Percentiles rank a stretch among this genome's conserved stretches.
Evolutionary conservation across 306 rosid species (phyloP).

Genomic region (Quercus variabilis): DNA sequence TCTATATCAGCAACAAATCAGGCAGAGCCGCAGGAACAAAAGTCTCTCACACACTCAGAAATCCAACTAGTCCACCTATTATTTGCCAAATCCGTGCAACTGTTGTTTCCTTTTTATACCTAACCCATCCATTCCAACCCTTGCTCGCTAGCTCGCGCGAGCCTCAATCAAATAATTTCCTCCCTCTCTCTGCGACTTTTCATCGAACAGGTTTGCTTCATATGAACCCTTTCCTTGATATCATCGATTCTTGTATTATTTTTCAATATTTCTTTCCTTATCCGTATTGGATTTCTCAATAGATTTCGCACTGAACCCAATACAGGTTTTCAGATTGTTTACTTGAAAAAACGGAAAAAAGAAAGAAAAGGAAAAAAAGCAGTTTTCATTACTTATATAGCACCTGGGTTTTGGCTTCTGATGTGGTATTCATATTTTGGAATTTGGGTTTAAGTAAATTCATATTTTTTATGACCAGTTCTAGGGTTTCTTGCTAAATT

Average conservation of each 20-base stretch:
- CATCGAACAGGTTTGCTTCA: conserved; percentile 32
- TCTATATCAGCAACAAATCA: conserved; percentile 8
- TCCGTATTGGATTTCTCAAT: background rate
- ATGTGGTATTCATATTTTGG: background rate
- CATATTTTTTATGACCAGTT: background rate
- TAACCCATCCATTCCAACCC: background rate
- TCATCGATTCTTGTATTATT: background rate
- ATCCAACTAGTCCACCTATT: conserved; percentile 4
- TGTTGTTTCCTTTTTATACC: background rate
- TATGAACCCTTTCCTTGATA: background rate
- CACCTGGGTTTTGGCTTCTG: background rate
- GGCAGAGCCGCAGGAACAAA: conserved; percentile 20
- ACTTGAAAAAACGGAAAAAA: background rate
- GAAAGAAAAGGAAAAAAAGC: background rate
- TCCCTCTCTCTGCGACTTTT: conserved; percentile 1
- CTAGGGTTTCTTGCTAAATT: conserved; percentile 24
- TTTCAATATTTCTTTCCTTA: background rate
- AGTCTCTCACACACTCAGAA: background rate
- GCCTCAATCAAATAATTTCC: background rate
- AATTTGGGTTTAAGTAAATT: background rate
- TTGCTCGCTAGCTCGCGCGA: background rate
- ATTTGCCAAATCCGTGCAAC: too few species aligned
- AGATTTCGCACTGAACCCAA: background rate
- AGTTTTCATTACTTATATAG: too few species aligned
- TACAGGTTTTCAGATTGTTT: background rate